These are phyloP conservation scores for Tetracladium setigerum DNA, from an alignment of 495 filamentous ascomycete genomes.

Conservation along the genomic window DNA sequence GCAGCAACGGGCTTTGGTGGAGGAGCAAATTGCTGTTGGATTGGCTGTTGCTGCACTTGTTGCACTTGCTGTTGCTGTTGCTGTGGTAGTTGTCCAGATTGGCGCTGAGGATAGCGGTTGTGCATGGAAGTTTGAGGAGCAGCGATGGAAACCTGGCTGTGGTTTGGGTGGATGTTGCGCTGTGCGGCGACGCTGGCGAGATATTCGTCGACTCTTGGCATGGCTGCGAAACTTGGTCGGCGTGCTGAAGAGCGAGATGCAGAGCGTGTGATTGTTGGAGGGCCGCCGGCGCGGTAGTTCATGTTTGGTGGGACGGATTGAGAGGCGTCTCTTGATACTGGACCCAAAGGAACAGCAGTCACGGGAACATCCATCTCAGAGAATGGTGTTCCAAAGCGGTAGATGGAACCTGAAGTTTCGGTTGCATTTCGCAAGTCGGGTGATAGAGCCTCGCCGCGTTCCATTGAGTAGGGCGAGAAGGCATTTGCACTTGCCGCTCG, in stretches of 20 bases:
- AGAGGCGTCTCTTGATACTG: constrained; percentile 62
- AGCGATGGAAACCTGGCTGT: constrained; percentile 25
- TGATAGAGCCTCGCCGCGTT: constrained; percentile 36
- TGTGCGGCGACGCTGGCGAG: no score
- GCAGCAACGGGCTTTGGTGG: constrained; percentile 5
- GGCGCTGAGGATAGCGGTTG: constrained; percentile 12
- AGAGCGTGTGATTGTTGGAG: constrained; percentile 30
- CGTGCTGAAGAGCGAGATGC: constrained; percentile 48
- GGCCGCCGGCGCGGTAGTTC: constrained; percentile 47
- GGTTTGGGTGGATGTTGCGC: constrained; percentile 10
- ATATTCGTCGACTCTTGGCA: constrained; percentile 47
- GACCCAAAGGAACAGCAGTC: constrained; percentile 61
- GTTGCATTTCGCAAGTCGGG: constrained; percentile 33
- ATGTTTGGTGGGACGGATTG: constrained; percentile 94
- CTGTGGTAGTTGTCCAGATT: background rate
- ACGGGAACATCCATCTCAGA: constrained; percentile 88
- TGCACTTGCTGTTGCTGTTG: constrained; percentile 3
- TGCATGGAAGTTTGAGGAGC: constrained; percentile 10
- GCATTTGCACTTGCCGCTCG: constrained; percentile 26
- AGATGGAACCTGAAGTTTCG: constrained; percentile 40
- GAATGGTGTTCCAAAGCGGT: constrained; percentile 71
- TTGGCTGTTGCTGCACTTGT: constrained; percentile 1
- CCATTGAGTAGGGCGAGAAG: constrained; percentile 44
- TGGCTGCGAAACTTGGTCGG: constrained; percentile 46
- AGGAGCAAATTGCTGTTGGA: constrained; percentile 7